phyloP scores from a whole-genome alignment of 2,329 filamentous ascomycete species.

The Plectosphaerella sp. region DNA sequence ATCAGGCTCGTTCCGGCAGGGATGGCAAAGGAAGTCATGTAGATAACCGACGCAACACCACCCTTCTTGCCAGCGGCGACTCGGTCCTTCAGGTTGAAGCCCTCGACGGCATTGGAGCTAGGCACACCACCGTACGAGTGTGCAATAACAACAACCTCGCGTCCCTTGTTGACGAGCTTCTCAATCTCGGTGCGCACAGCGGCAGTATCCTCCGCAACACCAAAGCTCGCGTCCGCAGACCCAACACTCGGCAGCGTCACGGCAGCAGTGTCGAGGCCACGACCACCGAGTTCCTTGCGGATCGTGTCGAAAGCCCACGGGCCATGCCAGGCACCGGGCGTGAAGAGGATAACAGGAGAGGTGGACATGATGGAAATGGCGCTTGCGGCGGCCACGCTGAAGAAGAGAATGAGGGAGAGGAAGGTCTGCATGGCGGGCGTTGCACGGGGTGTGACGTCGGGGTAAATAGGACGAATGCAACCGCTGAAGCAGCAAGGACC shows the following conservation, averaged over 20 bases:
- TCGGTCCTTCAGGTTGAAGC: constrained; percentile 26
- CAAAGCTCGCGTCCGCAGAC: constrained; percentile 18
- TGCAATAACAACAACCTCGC: constrained; percentile 33
- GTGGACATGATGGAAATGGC: constrained; percentile 52
- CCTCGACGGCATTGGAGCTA: constrained; percentile 28
- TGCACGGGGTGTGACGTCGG: too few species aligned
- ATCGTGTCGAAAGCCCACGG: constrained; percentile 23
- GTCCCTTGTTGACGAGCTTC: constrained; percentile 25
- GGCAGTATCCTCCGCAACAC: constrained; percentile 23
- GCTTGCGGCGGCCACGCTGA: constrained; percentile 39
- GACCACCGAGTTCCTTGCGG: constrained; percentile 20
- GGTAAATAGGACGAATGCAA: too few species aligned
- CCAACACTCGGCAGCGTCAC: constrained; percentile 26
- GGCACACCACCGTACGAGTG: constrained; percentile 40
- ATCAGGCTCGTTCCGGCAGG: constrained; percentile 19
- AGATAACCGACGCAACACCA: constrained; percentile 31
- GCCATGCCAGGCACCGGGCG: constrained; percentile 32
- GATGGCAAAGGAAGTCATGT: constrained; percentile 26
- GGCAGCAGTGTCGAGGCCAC: constrained; percentile 24
- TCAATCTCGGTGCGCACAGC: constrained; percentile 20
- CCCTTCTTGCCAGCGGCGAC: constrained; percentile 24
- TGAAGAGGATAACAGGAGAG: constrained; percentile 30
- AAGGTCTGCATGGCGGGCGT: too few species aligned
- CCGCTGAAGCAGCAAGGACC: too few species aligned
- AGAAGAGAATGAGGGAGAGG: constrained; percentile 44